phyloP scores from a whole-genome alignment of 768 basidiomycete genomes.

The Pleurotus cornucopiae region DNA sequence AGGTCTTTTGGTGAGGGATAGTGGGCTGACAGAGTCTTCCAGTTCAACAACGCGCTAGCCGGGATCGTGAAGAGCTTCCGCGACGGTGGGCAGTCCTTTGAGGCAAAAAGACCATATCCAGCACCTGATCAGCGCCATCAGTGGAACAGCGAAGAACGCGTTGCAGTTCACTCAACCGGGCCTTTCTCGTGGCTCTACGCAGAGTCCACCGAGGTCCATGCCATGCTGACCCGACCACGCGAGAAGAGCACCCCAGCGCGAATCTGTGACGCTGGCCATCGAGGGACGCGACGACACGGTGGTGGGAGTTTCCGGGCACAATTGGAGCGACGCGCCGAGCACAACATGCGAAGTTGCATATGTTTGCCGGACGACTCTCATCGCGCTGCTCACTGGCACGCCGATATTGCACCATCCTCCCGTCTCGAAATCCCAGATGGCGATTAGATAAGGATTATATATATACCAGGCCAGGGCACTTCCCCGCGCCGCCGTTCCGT shows the following conservation, averaged over 20 bases:
- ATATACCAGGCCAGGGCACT: neutral
- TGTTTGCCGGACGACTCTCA: neutral
- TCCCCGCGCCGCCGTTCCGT: neutral
- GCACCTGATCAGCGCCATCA: conserved; percentile 34
- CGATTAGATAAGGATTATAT: conserved; percentile 3
- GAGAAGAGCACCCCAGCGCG: conserved; percentile 45
- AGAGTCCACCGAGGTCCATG: conserved; percentile 40
- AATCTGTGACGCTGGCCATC: conserved; percentile 14
- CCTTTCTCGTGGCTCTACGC: conserved; percentile 47
- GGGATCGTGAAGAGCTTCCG: conserved; percentile 69
- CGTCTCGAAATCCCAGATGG: neutral
- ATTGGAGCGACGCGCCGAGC: conserved; percentile 13
- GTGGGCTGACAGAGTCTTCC: conserved; percentile 55
- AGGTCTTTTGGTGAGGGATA: conserved; percentile 44
- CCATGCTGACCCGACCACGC: conserved; percentile 49
- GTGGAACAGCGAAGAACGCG: conserved; percentile 1
- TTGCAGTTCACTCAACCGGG: conserved; percentile 37
- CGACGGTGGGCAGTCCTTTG: conserved; percentile 29
- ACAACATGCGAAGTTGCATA: neutral
- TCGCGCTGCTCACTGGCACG: neutral
- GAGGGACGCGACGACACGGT: conserved; percentile 1
- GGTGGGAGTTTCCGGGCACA: conserved; percentile 7
- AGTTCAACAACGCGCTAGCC: conserved; percentile 65
- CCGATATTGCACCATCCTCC: conserved; percentile 1
- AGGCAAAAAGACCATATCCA: conserved; percentile 69